Evolutionary conservation across 2,329 filamentous ascomycete genomes (phyloP).

Genomic region (Claviceps pazoutovae): DNA sequence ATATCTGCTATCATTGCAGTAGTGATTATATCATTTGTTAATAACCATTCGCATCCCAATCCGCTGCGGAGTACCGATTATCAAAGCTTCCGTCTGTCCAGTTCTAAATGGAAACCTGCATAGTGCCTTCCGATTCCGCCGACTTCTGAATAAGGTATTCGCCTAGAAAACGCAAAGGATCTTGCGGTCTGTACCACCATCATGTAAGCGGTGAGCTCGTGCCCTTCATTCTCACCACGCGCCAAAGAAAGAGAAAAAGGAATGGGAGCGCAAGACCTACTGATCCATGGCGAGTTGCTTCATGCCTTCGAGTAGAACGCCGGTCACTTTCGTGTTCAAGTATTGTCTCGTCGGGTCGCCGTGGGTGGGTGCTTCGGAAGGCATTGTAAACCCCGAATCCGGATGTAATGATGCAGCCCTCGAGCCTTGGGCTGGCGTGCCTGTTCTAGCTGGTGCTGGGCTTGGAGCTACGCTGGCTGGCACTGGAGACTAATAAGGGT

Average conservation of each 20-base stretch:
- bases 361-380: constrained; percentile 45
- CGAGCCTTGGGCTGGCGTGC: constrained; percentile 37
- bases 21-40: background rate
- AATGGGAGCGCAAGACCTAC: constrained; percentile 37
- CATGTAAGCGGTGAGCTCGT: background rate
- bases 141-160: constrained; percentile 58
- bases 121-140: constrained; percentile 42
- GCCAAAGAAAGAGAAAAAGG: background rate
- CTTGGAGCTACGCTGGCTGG: constrained; percentile 24
- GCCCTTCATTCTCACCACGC: background rate
- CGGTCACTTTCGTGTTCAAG: constrained; percentile 57
- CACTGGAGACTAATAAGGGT: constrained; percentile 20
- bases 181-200: constrained; percentile 36
- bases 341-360: constrained; percentile 58
- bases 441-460: constrained; percentile 29
- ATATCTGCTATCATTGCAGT: background rate
- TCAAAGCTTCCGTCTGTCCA: too few relatives aligned
- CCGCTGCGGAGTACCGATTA: background rate
- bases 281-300: constrained; percentile 57
- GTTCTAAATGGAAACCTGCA: background rate
- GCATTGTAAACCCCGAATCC: constrained; percentile 39
- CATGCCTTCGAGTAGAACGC: constrained; percentile 58
- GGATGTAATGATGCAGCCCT: constrained; percentile 44
- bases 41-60: constrained; percentile 5
- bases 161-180: constrained; percentile 55